Conservation (phyloP, 2,329 filamentous ascomycete genomes). For the Paraphoma chrysanthemicola region DNA sequence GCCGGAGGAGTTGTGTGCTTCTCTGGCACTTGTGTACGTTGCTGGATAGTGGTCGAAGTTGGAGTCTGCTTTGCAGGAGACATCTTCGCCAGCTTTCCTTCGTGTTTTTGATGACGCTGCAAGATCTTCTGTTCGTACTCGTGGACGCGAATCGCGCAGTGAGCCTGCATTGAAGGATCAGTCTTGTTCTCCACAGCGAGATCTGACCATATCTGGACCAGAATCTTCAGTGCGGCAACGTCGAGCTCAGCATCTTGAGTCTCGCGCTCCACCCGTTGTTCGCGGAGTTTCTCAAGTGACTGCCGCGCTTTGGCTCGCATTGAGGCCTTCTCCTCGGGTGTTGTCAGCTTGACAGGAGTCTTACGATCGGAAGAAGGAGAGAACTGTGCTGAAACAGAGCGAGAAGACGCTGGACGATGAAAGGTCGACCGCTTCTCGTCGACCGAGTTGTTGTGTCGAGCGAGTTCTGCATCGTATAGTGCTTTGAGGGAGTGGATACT, state of each 20-base stretch:
- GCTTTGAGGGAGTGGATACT: slow-evolving; percentile 12
- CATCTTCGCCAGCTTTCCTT: slow-evolving; percentile 16
- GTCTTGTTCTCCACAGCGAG: slow-evolving; percentile 14
- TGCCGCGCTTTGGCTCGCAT: slow-evolving; percentile 16
- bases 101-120: slow-evolving; percentile 11
- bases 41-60: not conserved
- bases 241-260: slow-evolving; percentile 11
- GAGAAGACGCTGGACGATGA: not conserved
- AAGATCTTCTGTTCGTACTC: slow-evolving; percentile 24
- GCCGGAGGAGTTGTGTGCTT: not conserved
- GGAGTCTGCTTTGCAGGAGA: slow-evolving; percentile 7
- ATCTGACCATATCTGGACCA: slow-evolving; percentile 20
- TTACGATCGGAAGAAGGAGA: slow-evolving; percentile 1
- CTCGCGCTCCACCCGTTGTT: slow-evolving; percentile 15
- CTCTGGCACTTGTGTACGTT: not conserved
- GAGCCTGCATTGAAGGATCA: slow-evolving; percentile 10
- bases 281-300: slow-evolving; percentile 17
- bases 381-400: not conserved
- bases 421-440: slow-evolving; percentile 7
- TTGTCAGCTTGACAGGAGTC: slow-evolving; percentile 13
- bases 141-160: slow-evolving; percentile 17
- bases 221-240: slow-evolving; percentile 9
- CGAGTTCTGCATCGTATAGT: slow-evolving; percentile 23
- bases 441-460: slow-evolving; percentile 2
- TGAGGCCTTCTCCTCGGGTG: slow-evolving; percentile 14